phyloP scores from a whole-genome alignment of 495 filamentous ascomycete species.

The Amniculicola lignicola region DNA sequence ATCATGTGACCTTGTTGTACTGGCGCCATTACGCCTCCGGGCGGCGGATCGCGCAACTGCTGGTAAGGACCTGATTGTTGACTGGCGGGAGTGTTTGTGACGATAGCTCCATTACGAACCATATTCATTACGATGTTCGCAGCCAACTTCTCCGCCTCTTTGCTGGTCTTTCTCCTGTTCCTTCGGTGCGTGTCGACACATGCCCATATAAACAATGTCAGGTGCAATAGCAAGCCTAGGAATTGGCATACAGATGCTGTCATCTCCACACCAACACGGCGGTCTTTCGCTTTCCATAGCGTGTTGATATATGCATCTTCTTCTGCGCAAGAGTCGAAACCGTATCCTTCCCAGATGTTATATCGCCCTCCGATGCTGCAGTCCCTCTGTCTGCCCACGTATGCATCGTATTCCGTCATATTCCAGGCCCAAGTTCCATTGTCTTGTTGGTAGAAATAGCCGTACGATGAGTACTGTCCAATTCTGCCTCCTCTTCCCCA shows the following conservation, averaged over 20 bases:
- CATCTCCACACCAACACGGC: slow-evolving; percentile 5
- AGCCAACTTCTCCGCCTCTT: slow-evolving; percentile 26
- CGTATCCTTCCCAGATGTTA: slow-evolving; percentile 4
- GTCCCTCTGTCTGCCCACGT: background rate
- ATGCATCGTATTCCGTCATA: slow-evolving; percentile 8
- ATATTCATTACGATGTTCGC: slow-evolving; percentile 31
- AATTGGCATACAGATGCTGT: slow-evolving; percentile 26
- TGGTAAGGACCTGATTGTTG: too few species aligned
- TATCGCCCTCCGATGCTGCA: background rate
- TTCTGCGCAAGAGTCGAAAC: slow-evolving; percentile 21
- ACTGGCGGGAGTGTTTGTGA: too few species aligned
- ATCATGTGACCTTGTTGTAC: too few species aligned
- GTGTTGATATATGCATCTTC: slow-evolving; percentile 28
- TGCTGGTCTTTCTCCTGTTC: slow-evolving; percentile 35
- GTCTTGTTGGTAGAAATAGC: slow-evolving; percentile 21
- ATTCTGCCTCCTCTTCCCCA: slow-evolving; percentile 21
- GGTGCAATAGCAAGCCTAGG: slow-evolving; percentile 31
- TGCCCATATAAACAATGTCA: slow-evolving; percentile 41
- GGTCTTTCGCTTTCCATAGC: slow-evolving; percentile 13
- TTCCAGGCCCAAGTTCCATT: slow-evolving; percentile 33
- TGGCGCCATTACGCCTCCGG: too few species aligned
- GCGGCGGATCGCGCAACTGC: too few species aligned
- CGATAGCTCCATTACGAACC: slow-evolving; percentile 20
- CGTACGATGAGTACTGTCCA: background rate
- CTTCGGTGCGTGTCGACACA: slow-evolving; percentile 39